phyloP scores from a whole-genome alignment of 2,329 filamentous ascomycete species.

The Aspergillus ruber region DNA sequence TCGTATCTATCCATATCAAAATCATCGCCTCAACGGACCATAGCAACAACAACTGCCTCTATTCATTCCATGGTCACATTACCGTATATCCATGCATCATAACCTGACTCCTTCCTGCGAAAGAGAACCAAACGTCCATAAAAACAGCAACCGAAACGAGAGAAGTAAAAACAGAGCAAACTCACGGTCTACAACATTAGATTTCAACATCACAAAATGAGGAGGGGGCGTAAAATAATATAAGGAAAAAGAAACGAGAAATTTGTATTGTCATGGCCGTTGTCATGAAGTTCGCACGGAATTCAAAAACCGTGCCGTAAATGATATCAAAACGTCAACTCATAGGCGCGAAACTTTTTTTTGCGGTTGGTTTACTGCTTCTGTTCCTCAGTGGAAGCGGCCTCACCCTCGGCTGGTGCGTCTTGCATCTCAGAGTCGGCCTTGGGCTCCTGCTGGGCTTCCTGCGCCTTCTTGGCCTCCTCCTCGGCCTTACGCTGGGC shows the following conservation, averaged over 20 bases:
- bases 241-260: constrained; percentile 7
- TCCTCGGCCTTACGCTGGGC: constrained; percentile 74
- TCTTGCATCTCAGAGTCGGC: constrained; percentile 56
- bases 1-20: not conserved
- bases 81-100: constrained; percentile 1
- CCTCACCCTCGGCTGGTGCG: constrained; percentile 41
- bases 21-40: not conserved
- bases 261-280: constrained; percentile 18
- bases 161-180: constrained; percentile 1
- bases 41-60: not conserved
- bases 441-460: constrained; percentile 38
- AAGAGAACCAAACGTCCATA: not conserved
- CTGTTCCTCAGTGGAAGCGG: constrained; percentile 29
- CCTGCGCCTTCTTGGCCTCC: constrained; percentile 50
- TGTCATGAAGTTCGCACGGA: constrained; percentile 12
- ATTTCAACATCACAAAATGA: constrained; percentile 1
- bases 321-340: not conserved
- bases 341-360: constrained; percentile 4
- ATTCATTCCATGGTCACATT: not conserved
- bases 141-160: not conserved
- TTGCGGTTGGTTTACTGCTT: constrained; percentile 27
- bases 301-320: not conserved
- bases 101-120: not conserved
- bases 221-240: not conserved
- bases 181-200: constrained; percentile 4